phyloP scores from a whole-genome alignment of 2,329 filamentous ascomycete species.

The Colletotrichum zoysiae region DNA sequence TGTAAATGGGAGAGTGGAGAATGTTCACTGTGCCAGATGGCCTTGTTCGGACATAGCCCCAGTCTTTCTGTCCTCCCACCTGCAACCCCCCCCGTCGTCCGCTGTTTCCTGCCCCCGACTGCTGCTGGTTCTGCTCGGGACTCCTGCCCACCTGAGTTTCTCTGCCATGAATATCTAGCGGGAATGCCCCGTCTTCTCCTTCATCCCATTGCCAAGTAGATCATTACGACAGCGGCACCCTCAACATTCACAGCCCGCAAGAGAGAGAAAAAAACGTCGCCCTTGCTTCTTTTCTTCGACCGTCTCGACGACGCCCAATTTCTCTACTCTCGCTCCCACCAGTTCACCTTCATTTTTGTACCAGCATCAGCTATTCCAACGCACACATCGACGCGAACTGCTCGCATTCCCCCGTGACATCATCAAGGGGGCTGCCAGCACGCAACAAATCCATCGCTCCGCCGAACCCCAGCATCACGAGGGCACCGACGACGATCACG shows the following conservation, averaged over 20 bases:
- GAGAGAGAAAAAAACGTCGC: not conserved
- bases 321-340: slow-evolving; percentile 35
- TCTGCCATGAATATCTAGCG: slow-evolving; percentile 40
- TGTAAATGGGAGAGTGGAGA: slow-evolving; percentile 17
- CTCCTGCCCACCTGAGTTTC: slow-evolving; percentile 10
- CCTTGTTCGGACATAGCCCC: slow-evolving; percentile 30
- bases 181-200: slow-evolving; percentile 37
- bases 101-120: slow-evolving; percentile 4
- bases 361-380: slow-evolving; percentile 19
- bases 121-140: not conserved
- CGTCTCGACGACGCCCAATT: slow-evolving; percentile 32
- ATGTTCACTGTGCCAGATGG: slow-evolving; percentile 18
- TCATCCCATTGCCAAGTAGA: slow-evolving; percentile 40
- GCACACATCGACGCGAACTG: slow-evolving; percentile 22
- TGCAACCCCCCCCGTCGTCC: slow-evolving; percentile 22
- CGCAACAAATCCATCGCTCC: slow-evolving; percentile 14
- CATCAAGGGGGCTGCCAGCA: slow-evolving; percentile 37
- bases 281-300: slow-evolving; percentile 24
- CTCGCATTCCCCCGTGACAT: slow-evolving; percentile 38
- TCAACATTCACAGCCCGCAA: slow-evolving; percentile 31
- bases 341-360: slow-evolving; percentile 24
- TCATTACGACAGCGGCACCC: slow-evolving; percentile 40
- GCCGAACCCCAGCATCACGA: slow-evolving; percentile 28
- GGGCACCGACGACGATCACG: slow-evolving; percentile 35
- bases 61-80: slow-evolving; percentile 24